Evolutionary conservation across 2,329 filamentous ascomycete genomes (phyloP), one percentile per base, ranked within the genome.

Genomic region (Ascochyta lentis): DNA sequence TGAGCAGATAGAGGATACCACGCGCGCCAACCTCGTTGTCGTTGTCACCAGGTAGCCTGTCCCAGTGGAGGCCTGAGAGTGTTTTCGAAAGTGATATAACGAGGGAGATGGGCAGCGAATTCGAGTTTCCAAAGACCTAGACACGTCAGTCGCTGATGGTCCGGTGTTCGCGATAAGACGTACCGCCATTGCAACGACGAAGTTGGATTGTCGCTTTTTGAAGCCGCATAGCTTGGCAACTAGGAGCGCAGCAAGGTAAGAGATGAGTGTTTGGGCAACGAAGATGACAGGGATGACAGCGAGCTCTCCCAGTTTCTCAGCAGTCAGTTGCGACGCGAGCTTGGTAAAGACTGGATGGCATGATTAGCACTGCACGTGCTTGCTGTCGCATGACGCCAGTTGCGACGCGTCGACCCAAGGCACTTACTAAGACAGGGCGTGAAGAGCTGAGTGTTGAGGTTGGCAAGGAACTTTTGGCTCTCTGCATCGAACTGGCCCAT

Each of bases 241-340:
- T 12, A 83, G 68, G 8, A 86, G 78, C 2, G 93, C 88, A 49
- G 92, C 91, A 3, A 86, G 50, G 79, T 92, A 99, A 13, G 94
- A 98, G 26, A 98, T 87, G 8, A 89, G 65, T 0, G 92, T 97
- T 78, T 97, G 94, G 27, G 95, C 83, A 56, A 92, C 69, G 76
- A 98, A 98, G 73, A 99, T 97, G 65, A 92, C 78, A n/a, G 95
- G 95, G 56, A 99, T 99, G 63, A 99, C 89, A 64, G 90, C 92
- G 35, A 99, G 85, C 54, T 98, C 95, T 60, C 86, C 82, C 47
- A 99, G 84, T 77, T 96, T 97, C 59, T 95, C 89, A 50, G 92
- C 90, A 41, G 90, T 96, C 55, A 99, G 84, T 77, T 99, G 94
- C 1, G 92, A 96, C 6, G 93, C 95, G 35, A 99, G 85, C 77